phyloP scores from a whole-genome alignment of 257 asterid species.

The Solanum lycopersicoides region DNA sequence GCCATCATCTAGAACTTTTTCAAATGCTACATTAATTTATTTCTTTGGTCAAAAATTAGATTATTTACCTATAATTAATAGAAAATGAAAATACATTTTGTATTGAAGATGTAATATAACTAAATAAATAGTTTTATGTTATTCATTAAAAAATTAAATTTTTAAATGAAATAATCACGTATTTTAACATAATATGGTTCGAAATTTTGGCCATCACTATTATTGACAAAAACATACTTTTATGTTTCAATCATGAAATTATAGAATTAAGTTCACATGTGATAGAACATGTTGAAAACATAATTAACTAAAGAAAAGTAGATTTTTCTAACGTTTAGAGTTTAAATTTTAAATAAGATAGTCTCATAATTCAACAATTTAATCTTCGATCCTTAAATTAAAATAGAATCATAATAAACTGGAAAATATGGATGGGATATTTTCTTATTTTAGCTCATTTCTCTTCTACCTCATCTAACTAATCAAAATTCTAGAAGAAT shows the following conservation, averaged over 20 bases:
- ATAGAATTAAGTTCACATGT: background rate
- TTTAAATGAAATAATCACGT: fast-evolving
- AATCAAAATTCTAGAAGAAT: background rate
- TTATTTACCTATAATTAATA: background rate
- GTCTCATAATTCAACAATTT: background rate
- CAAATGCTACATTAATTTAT: background rate
- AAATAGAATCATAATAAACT: background rate
- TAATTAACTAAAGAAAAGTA: background rate
- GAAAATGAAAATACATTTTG: background rate
- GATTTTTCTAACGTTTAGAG: fast-evolving
- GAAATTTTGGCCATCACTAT: background rate
- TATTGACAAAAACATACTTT: background rate
- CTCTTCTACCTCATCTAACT: background rate
- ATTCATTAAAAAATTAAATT: background rate
- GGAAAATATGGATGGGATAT: background rate
- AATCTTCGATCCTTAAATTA: background rate
- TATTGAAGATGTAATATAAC: background rate
- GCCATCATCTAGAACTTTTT: background rate
- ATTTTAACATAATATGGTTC: background rate
- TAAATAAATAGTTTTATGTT: background rate
- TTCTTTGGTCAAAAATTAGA: background rate
- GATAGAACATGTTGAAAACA: background rate
- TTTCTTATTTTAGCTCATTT: background rate
- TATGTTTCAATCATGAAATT: background rate
- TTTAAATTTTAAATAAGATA: background rate